phyloP scores from a whole-genome alignment of 257 asterid species.

The Solanum gandarillasii region DNA sequence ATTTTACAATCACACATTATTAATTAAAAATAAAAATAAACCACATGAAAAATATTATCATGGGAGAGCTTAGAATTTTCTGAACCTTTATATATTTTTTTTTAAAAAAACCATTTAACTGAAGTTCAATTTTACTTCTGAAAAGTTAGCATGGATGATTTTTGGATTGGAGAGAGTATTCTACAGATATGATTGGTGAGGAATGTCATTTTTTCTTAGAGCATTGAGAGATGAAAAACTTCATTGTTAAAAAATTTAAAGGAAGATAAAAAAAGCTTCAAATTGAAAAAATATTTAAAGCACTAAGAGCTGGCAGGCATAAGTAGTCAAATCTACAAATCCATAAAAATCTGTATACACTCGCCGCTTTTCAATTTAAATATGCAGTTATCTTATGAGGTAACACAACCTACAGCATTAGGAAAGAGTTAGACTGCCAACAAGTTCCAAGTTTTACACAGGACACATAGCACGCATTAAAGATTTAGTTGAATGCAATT shows the following conservation, averaged over 20 bases:
- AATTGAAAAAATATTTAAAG: not conserved
- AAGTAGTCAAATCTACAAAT: not conserved
- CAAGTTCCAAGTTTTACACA: not conserved
- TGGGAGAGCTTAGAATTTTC: not conserved
- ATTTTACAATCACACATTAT: not conserved
- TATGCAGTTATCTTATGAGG: not conserved
- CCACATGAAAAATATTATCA: not conserved
- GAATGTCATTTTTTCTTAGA: not conserved
- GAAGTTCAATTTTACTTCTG: not conserved
- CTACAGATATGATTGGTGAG: not conserved
- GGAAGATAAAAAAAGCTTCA: not conserved
- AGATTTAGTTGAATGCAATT: not conserved
- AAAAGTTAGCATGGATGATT: not conserved
- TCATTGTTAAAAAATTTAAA: not conserved
- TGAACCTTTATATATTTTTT: not conserved
- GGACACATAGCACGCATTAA: not conserved
- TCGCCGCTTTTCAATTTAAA: not conserved
- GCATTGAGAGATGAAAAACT: not conserved
- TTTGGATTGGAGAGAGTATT: not conserved
- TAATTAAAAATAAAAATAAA: not conserved
- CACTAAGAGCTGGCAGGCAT: not conserved
- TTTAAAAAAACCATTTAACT: not conserved
- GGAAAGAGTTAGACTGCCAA: not conserved
- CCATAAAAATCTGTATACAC: not conserved
- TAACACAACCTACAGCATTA: not conserved